Evolutionary conservation across 768 basidiomycete genomes (phyloP).

Genomic region (Hemileccinum impolitum): DNA sequence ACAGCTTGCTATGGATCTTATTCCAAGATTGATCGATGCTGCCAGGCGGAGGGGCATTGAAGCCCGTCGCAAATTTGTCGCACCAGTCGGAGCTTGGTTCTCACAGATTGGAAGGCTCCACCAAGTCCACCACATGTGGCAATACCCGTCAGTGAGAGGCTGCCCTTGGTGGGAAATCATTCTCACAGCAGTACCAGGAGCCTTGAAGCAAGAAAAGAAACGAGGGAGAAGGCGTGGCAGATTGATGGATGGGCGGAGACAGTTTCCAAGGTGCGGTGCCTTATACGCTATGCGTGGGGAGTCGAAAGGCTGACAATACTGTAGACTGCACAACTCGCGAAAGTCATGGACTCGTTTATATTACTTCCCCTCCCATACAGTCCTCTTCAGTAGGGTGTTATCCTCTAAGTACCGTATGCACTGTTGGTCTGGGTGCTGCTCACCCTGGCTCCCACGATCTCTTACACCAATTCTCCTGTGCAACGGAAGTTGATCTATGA

Average conservation of each 20-base stretch:
- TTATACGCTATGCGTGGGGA: slow-evolving; percentile 13
- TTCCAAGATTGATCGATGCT: slow-evolving; percentile 6
- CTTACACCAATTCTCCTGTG: no score
- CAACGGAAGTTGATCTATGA: no score
- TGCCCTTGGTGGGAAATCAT: slow-evolving; percentile 3
- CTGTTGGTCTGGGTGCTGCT: no score
- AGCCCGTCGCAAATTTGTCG: slow-evolving; percentile 82
- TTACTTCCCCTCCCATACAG: slow-evolving; percentile 77
- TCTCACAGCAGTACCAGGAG: slow-evolving; percentile 40
- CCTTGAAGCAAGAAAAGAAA: slow-evolving; percentile 78
- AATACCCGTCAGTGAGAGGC: slow-evolving; percentile 70
- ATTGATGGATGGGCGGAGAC: slow-evolving; percentile 95
- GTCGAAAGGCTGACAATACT: slow-evolving; percentile 1
- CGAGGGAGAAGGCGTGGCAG: slow-evolving; percentile 88
- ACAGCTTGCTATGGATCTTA: not conserved
- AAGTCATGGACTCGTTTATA: slow-evolving; percentile 84
- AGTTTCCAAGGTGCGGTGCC: slow-evolving; percentile 79
- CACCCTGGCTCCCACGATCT: no score
- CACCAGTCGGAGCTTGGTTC: slow-evolving; percentile 90
- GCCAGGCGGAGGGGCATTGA: slow-evolving; percentile 89
- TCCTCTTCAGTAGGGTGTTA: slow-evolving; percentile 63
- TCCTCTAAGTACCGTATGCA: no score
- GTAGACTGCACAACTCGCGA: slow-evolving; percentile 87
- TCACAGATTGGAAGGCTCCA: slow-evolving; percentile 82
- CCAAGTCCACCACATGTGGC: slow-evolving; percentile 96